Conservation (phyloP, 106 monocot genomes). For the Dioscorea dumetorum region DNA sequence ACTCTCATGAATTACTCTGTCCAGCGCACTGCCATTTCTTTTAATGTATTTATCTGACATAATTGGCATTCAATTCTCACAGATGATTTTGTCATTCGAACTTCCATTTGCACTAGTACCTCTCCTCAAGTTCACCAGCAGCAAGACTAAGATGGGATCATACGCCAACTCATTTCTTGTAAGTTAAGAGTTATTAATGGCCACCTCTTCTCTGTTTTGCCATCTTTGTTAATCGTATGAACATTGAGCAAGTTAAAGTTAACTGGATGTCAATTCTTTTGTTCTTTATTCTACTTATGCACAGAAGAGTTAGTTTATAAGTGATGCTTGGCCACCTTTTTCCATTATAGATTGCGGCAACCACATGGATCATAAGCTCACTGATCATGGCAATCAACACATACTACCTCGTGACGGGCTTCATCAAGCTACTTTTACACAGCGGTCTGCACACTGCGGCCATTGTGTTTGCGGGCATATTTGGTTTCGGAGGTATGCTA, state of each 20-base stretch:
- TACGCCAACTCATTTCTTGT: constrained; percentile 64
- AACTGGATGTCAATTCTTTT: too few relatives aligned
- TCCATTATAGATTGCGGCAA: constrained; percentile 44
- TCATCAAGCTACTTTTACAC: constrained; percentile 53
- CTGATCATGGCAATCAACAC: constrained; percentile 83
- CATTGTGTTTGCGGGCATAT: constrained; percentile 61
- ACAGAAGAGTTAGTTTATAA: not conserved
- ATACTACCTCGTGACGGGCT: constrained; percentile 70
- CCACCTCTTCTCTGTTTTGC: not conserved
- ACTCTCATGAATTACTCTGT: not conserved
- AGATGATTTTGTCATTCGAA: constrained; percentile 98
- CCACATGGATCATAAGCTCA: constrained; percentile 75
- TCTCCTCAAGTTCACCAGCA: constrained; percentile 94
- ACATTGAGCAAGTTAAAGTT: not conserved
- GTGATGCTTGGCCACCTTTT: not conserved
- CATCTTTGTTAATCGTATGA: not conserved
- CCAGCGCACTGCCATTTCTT: not conserved
- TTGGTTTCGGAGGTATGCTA: constrained; percentile 68
- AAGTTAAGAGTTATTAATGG: constrained; percentile 15
- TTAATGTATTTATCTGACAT: not conserved
- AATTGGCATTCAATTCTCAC: constrained; percentile 6
- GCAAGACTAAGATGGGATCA: constrained; percentile 83
- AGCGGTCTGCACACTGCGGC: constrained; percentile 28
- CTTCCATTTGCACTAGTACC: constrained; percentile 96
- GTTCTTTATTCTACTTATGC: too few relatives aligned